A percentile compares a stretch with the other conserved stretches of the same genome.
Conservation (phyloP, 2,329 filamentous ascomycete species). For the Thermoascus crustaceus region DNA sequence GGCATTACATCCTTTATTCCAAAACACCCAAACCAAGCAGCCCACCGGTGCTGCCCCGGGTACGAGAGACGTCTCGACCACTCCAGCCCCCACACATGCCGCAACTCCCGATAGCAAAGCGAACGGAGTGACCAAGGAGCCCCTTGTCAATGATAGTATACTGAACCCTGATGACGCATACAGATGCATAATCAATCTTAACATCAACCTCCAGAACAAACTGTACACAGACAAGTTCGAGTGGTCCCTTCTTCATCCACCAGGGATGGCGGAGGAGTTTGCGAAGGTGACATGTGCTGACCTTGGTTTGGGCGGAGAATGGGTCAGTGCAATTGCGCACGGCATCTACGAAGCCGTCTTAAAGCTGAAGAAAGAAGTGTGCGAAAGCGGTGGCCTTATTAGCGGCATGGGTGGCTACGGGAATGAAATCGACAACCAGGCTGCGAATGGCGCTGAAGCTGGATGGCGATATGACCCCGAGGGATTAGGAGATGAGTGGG, state of each 20-base stretch:
- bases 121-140: constrained; percentile 24
- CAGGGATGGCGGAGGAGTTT: constrained; percentile 85
- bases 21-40: constrained; percentile 36
- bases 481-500: constrained; percentile 75
- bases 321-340: constrained; percentile 88
- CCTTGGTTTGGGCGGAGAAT: constrained; percentile 80
- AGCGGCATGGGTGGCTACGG: constrained; percentile 59
- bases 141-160: constrained; percentile 56
- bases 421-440: constrained; percentile 77
- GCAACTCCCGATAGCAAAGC: constrained; percentile 51
- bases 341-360: constrained; percentile 94
- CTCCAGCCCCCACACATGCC: constrained; percentile 41
- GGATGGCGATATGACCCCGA: constrained; percentile 96
- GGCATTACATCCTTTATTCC: constrained; percentile 85
- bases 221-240: constrained; percentile 97
- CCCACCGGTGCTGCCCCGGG: constrained; percentile 24
- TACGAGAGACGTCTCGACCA: constrained; percentile 48
- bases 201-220: constrained; percentile 82
- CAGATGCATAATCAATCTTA: constrained; percentile 82
- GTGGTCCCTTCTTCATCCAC: constrained; percentile 88
- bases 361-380: constrained; percentile 90
- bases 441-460: constrained; percentile 70
- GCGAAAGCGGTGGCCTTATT: constrained; percentile 83
- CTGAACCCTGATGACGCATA: constrained; percentile 91
- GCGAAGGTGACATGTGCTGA: constrained; percentile 90